Evolutionary conservation across 768 basidiomycete species (phyloP), one percentile per base, ranked within the genome.

Genomic region (Hydnomerulius pinastri): DNA sequence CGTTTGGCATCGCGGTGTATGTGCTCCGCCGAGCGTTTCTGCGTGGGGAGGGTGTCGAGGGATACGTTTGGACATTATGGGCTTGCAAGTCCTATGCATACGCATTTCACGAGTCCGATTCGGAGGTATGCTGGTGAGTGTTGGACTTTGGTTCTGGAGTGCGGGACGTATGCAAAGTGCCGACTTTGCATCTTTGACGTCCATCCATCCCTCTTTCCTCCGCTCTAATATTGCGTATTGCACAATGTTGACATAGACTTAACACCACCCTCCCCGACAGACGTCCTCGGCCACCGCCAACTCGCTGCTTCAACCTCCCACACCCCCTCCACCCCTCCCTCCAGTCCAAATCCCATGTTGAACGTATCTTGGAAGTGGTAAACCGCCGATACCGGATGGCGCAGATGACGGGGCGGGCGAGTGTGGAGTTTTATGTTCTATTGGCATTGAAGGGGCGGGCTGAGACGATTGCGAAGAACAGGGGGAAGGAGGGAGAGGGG

Each of bases 1-100:
- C n/a, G n/a, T n/a, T n/a, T 99, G 95, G 95, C 97, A 3, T 98
- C 96, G 3, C 78, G 97, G 25, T 98, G 97, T 67, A 99, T 99
- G 97, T 77, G 97, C 21, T 87, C 95, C 0, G 97, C 97, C 18
- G 97, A 99, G 67, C 98, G 98, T 68, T 98, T 98, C 73, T 92
- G 90, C 65, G 90, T 94, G 0, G 96, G 97, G 8, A 94, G 92
- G 57, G 93, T 98, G 3, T 82, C 87, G 0, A 82, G 86, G 42
- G 94, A 97, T 55, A 87, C 92, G 1, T 99, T 98, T 65, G 88
- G 90, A 2, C 97, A 98, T 68, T 99, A 99, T 66, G 97, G 97
- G 33, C 80, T 99, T n/a, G 97, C 97, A 0, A 94, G 84, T 65
- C 81, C 90, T 0, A 99, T n/a, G n/a, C n/a, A 98, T 66, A 99